Evolutionary conservation across 2,329 filamentous ascomycete genomes (phyloP).

Genomic region (Trichophyton benhamiae): DNA sequence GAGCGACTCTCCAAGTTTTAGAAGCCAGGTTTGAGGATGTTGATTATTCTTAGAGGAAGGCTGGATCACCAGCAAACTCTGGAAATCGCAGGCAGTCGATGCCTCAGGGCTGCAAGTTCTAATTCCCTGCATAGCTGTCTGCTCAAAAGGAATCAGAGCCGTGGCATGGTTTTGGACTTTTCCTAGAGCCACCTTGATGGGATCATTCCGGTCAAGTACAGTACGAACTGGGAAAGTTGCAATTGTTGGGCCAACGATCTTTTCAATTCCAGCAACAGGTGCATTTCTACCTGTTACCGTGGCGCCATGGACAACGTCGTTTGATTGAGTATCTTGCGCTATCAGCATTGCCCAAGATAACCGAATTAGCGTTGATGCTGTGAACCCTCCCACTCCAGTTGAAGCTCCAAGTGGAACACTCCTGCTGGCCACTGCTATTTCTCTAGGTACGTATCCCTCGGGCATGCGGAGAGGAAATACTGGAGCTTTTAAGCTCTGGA

Average conservation of each 20-base stretch:
- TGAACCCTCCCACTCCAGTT: background rate
- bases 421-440: background rate
- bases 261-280: conserved; percentile 26
- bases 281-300: conserved; percentile 32
- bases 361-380: conserved; percentile 7
- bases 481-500: background rate
- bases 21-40: background rate
- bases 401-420: background rate
- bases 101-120: conserved; percentile 38
- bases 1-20: background rate
- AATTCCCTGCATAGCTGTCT: conserved; percentile 39
- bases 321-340: conserved; percentile 13
- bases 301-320: conserved; percentile 33
- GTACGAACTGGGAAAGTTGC: conserved; percentile 33
- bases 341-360: conserved; percentile 7
- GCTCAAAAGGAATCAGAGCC: conserved; percentile 39
- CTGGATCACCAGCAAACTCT: conserved; percentile 30
- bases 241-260: conserved; percentile 30
- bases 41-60: conserved; percentile 1
- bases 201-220: conserved; percentile 20
- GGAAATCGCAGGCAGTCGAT: conserved; percentile 28
- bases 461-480: background rate
- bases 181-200: conserved; percentile 40
- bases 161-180: background rate
- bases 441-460: background rate